These are phyloP conservation scores for Phytophthora pseudosyringae DNA, from an alignment of 352 stramenopile genomes.

Conservation along the genomic window DNA sequence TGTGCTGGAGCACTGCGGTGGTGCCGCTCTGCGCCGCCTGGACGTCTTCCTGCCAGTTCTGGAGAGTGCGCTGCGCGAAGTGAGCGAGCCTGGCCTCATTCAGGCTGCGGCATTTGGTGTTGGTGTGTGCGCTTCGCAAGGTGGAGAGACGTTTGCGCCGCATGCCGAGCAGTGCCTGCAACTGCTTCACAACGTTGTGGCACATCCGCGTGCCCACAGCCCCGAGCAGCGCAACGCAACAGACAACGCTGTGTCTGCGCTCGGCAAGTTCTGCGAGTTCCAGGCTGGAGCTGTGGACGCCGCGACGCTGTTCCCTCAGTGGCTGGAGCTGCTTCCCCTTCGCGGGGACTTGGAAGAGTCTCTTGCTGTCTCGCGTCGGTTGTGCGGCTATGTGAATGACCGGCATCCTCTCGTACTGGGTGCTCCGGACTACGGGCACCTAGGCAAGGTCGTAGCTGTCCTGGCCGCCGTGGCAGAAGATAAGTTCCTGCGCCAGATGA, in stretches of 20 bases:
- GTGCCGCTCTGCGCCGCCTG: constrained; percentile 49
- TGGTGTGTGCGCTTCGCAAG: constrained; percentile 66
- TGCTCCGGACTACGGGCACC: constrained; percentile 47
- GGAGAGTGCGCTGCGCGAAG: constrained; percentile 61
- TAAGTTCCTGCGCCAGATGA: constrained; percentile 45
- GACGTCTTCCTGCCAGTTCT: constrained; percentile 77
- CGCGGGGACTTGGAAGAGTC: constrained; percentile 82
- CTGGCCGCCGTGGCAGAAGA: constrained; percentile 59
- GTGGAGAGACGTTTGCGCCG: constrained; percentile 54
- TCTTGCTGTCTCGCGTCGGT: constrained; percentile 61
- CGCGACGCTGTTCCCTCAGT: constrained; percentile 67
- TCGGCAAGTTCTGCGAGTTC: constrained; percentile 78
- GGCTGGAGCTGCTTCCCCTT: constrained; percentile 73
- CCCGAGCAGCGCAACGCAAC: constrained; percentile 70
- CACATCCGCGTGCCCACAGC: constrained; percentile 51
- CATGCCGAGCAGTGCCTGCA: constrained; percentile 60
- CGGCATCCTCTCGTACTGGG: constrained; percentile 70
- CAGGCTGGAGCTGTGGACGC: constrained; percentile 57
- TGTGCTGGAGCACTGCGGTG: constrained; percentile 80
- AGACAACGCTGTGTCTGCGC: constrained; percentile 80
- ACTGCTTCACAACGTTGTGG: constrained; percentile 67
- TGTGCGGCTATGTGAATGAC: constrained; percentile 69
- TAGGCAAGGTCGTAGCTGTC: constrained; percentile 63
- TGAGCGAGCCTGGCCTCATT: constrained; percentile 63
- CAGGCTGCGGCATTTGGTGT: constrained; percentile 83